Evolutionary conservation across 441 rosid genomes (phyloP), one percentile per base, ranked within the genome.

Genomic region (Arabidopsis lyrata): DNA sequence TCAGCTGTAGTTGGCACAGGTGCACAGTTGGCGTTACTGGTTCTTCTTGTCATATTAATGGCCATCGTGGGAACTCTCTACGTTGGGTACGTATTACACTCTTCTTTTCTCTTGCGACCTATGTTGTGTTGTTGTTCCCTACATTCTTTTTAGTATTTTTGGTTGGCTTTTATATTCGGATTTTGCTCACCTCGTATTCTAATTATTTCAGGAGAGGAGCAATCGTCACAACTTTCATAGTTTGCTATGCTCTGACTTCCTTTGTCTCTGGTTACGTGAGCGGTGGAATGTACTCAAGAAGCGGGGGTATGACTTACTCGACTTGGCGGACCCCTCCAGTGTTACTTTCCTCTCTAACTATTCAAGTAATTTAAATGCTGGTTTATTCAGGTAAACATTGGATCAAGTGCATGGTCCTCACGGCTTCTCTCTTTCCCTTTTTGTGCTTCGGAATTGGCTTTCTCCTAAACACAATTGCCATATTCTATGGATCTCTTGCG

Each of bases 201-300:
- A 13, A 42, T 34, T 74, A 68, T 59, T 71, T 35, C 88, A 96
- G 99, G 98, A 90, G 99, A 85, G 99, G 99, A 81, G 97, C 99
- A 53, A 96, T 96, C 72, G 96, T 92, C 72, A 96, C 99, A 22
- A 94, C 99, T 49, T 96, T 94, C 79, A 94, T 96, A 47, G 86
- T 92, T 38, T 96, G 97, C 74, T 96, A 96, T 70, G 99, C 99
- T 57, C 87, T 96, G 72, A 96, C 99, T 34, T 96, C 99, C 44
- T 96, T 96, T 75, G 77, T 96, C 72, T 85, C 99, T 81, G 99
- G 99, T 75, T 96, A 96, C 71, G 99, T 94, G 67, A 96, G 98
- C 16, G 99, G 99, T 69, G 99, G 99, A 55, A 92, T 96, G 98
- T 94, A 96, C 83, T 96, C 99, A 34, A 93, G 99, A 64, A 81